phyloP scores from a whole-genome alignment of 106 monocot species.

The Allium sativum region DNA sequence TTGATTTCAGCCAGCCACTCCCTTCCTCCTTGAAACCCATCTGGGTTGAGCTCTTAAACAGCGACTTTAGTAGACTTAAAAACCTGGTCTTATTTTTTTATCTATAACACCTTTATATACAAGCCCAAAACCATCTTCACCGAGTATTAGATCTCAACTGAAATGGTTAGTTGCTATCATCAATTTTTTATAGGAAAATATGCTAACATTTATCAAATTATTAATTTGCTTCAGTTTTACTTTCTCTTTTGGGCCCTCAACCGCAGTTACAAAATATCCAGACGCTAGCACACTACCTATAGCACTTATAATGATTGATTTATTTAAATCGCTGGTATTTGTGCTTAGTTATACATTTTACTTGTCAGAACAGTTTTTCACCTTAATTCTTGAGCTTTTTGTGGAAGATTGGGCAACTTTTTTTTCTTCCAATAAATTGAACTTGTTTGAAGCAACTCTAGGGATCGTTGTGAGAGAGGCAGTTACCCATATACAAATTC shows the following conservation, averaged over 20 bases:
- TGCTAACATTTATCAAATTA: conserved; percentile 18
- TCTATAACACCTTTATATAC: conserved; percentile 58
- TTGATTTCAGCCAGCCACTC: conserved; percentile 57
- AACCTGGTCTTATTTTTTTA: conserved; percentile 34
- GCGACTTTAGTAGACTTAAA: conserved; percentile 44
- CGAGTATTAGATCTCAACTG: conserved; percentile 38
- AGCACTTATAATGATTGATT: no score
- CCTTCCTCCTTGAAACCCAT: conserved; percentile 51
- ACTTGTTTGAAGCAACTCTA: no score
- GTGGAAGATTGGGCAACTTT: no score
- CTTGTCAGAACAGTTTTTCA: no score
- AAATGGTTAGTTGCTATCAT: conserved; percentile 38
- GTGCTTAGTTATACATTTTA: no score
- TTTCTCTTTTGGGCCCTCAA: conserved; percentile 20
- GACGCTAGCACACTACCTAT: no score
- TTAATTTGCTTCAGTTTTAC: conserved; percentile 28
- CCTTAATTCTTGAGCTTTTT: no score
- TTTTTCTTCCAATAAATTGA: no score
- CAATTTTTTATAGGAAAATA: conserved; percentile 55
- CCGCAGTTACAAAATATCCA: not conserved
- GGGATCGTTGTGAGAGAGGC: no score
- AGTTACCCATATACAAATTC: no score
- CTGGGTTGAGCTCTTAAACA: conserved; percentile 50
- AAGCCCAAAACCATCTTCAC: conserved; percentile 56
- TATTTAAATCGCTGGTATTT: no score